Percentiles rank a stretch among this genome's conserved stretches.
phyloP scores from a whole-genome alignment of 2,329 filamentous ascomycete species.

The Aspergillus sp. region DNA sequence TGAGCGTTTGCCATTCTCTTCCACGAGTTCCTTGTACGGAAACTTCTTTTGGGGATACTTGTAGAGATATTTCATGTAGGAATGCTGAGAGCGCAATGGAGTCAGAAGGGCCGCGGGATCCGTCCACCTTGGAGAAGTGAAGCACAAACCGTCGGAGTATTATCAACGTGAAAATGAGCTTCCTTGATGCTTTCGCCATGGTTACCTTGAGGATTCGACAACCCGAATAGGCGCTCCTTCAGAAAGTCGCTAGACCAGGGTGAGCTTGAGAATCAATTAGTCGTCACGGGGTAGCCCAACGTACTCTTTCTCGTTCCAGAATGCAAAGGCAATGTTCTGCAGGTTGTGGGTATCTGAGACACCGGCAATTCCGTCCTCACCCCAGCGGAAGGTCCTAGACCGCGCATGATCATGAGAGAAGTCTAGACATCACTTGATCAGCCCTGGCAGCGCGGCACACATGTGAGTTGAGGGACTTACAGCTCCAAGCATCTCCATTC shows the following conservation, averaged over 20 bases:
- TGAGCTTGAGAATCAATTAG: neutral
- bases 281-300: conserved; percentile 28
- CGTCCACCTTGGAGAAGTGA: neutral
- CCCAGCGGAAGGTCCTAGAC: conserved; percentile 89
- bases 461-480: conserved; percentile 56
- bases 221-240: conserved; percentile 91
- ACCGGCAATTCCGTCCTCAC: conserved; percentile 94
- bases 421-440: conserved; percentile 55
- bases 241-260: conserved; percentile 70
- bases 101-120: conserved; percentile 9
- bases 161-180: conserved; percentile 93
- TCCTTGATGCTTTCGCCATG: conserved; percentile 98
- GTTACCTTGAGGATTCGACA: conserved; percentile 95
- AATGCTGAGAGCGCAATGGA: conserved; percentile 62
- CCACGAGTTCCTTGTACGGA: conserved; percentile 83
- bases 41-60: conserved; percentile 93
- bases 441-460: conserved; percentile 8
- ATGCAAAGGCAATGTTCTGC: conserved; percentile 92
- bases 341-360: conserved; percentile 90
- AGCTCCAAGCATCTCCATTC: conserved; percentile 90
- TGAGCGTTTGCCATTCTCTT: conserved; percentile 77
- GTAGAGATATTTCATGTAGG: conserved; percentile 99
- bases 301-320: conserved; percentile 97
- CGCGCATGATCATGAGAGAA: conserved; percentile 92
- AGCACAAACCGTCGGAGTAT: conserved; percentile 69